Conservation (phyloP, 257 asterid species). For the Solanum paucissectum region DNA sequence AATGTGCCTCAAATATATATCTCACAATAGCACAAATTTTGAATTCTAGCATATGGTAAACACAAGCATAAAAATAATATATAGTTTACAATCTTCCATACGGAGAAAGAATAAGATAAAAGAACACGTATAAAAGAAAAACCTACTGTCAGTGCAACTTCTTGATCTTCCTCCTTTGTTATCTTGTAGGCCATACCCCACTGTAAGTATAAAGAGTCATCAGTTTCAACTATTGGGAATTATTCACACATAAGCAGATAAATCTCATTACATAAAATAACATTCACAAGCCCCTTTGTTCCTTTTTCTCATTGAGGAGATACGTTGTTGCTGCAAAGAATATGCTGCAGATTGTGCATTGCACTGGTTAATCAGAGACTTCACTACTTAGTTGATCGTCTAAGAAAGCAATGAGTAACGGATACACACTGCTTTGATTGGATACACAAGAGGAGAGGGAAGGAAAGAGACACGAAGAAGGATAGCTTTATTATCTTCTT, state of each 20-base stretch:
- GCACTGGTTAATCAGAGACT: neutral
- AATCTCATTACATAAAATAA: neutral
- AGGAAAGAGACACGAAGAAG: neutral
- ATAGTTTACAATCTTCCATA: neutral
- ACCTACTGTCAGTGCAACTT: slow-evolving; percentile 60
- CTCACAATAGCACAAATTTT: neutral
- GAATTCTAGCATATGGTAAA: neutral
- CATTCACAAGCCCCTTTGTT: neutral
- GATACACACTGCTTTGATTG: neutral
- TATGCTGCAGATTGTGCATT: neutral
- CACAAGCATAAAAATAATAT: neutral
- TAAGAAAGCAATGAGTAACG: neutral
- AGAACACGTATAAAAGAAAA: neutral
- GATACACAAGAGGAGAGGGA: neutral
- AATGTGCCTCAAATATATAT: neutral
- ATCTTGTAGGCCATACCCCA: slow-evolving; percentile 97
- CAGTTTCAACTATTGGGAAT: neutral
- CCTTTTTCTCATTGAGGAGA: neutral
- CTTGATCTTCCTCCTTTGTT: slow-evolving; percentile 53
- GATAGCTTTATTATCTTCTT: neutral
- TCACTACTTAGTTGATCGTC: neutral
- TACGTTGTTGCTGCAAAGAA: neutral
- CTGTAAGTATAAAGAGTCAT: slow-evolving; percentile 12
- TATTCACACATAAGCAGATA: neutral
- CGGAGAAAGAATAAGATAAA: neutral